Evolutionary conservation across 2,329 filamentous ascomycete genomes (phyloP), one percentile per base, ranked within the genome.

Genomic region (Myriosclerotinia duriaeana): DNA sequence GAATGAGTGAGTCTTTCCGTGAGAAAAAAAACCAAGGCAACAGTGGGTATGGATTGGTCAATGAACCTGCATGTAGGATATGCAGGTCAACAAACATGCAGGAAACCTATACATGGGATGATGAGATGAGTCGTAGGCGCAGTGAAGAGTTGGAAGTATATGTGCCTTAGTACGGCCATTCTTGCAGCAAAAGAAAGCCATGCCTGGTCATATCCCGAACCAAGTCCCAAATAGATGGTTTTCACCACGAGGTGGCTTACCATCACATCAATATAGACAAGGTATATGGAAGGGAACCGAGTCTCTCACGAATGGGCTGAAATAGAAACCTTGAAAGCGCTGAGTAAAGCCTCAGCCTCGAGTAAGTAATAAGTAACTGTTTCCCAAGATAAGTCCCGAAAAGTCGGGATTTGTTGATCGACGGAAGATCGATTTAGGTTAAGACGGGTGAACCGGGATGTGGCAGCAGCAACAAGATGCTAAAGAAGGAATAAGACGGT

Each of bases 61-160:
- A 65, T 66, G 71, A 65, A 61, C 64, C 64, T 65, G 64, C 64
- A 69, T 68, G 56, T 58, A 69, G 53, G 66, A 50, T 71, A 72
- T 75, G 73, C 73, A 74, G 70, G 72, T 72, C 65, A 70, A 70
- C 55, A 60, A 60, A 53, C 64, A 70, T 74, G 71, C 71, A 74
- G 70, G 69, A 70, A 44, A 66, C 59, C 61, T 62, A 66, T 66
- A 67, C 67, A 66, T 70, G 72, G 72, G 68, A 70, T 56, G 58
- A 40, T 38, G 46, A 36, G 66, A 59, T 58, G 72, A 74, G 70
- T 73, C 68, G 71, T 68, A 66, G 67, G 67, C 70, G 72, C 69
- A 71, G 71, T 70, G 66, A 68, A 53, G 44, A 65, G 65, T 69
- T 64, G 68, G 66, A 69, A 60, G 46, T 66, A 53, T 65, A 61